Conservation (phyloP, 2,329 filamentous ascomycete genomes). For the Diaporthe citri region DNA sequence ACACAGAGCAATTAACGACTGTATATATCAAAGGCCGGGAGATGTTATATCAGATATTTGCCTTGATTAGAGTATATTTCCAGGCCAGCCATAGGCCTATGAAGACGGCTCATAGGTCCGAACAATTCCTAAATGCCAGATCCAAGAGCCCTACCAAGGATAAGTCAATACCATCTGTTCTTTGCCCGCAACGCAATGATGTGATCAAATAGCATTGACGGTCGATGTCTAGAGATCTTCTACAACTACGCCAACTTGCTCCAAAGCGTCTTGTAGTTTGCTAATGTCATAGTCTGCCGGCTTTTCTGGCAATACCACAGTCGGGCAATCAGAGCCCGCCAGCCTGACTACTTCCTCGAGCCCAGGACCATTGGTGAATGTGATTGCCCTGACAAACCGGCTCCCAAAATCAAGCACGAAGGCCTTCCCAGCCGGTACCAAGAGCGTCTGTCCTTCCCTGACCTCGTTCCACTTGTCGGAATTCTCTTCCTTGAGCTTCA, state of each 20-base stretch:
- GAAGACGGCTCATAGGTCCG: too few relatives aligned
- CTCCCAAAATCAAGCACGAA: conserved; percentile 60
- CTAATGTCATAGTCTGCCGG: conserved; percentile 44
- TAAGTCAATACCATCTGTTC: neutral
- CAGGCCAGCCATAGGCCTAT: too few relatives aligned
- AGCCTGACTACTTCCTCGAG: conserved; percentile 59
- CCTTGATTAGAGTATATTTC: too few relatives aligned
- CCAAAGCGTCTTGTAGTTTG: conserved; percentile 38
- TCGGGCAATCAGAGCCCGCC: conserved; percentile 50
- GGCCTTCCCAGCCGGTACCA: conserved; percentile 59
- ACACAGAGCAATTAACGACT: neutral
- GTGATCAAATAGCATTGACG: neutral
- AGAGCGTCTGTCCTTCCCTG: conserved; percentile 61
- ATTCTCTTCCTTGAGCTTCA: conserved; percentile 53
- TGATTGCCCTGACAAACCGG: conserved; percentile 60
- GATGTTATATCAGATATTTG: too few relatives aligned
- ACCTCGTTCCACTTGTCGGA: conserved; percentile 48
- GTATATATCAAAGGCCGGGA: neutral
- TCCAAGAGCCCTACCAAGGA: too few relatives aligned
- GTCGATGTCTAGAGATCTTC: neutral
- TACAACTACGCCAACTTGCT: conserved; percentile 3
- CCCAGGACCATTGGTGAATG: conserved; percentile 63
- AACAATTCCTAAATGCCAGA: too few relatives aligned
- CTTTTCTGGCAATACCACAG: conserved; percentile 55
- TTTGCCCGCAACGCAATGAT: neutral